Conservation (phyloP, 2,329 filamentous ascomycete genomes). For the Stromatinia cepivora region DNA sequence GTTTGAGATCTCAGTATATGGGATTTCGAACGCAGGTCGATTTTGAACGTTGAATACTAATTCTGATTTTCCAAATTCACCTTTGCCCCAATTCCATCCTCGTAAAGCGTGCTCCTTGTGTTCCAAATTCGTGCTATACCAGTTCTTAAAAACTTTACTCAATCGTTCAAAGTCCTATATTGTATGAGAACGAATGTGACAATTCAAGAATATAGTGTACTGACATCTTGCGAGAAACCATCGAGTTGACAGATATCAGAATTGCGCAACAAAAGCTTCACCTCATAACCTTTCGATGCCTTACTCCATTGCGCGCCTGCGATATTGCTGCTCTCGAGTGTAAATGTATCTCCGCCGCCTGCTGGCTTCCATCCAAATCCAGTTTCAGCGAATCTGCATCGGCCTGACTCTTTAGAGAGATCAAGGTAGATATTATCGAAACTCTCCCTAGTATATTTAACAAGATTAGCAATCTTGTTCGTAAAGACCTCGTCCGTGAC, state of each 20-base stretch:
- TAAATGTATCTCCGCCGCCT: slow-evolving; percentile 87
- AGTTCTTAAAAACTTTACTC: slow-evolving; percentile 92
- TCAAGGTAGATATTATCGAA: slow-evolving; percentile 98
- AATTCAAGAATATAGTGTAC: slow-evolving; percentile 26
- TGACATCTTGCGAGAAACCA: slow-evolving; percentile 83
- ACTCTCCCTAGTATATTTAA: slow-evolving; percentile 62
- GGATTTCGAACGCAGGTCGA: slow-evolving; percentile 91
- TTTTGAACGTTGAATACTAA: slow-evolving; percentile 97
- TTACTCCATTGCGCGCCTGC: slow-evolving; percentile 90
- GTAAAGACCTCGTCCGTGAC: not conserved
- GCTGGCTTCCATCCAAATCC: slow-evolving; percentile 95
- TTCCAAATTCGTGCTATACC: slow-evolving; percentile 93
- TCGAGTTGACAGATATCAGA: slow-evolving; percentile 90
- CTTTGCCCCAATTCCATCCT: slow-evolving; percentile 99
- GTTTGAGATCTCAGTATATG: slow-evolving; percentile 96
- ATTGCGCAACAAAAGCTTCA: slow-evolving; percentile 85
- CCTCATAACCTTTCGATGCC: slow-evolving; percentile 86
- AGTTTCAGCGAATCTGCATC: slow-evolving; percentile 91
- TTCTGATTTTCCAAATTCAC: slow-evolving; percentile 93
- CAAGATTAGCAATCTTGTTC: slow-evolving; percentile 24
- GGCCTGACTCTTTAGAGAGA: slow-evolving; percentile 86
- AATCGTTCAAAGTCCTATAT: slow-evolving; percentile 81
- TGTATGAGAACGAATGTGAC: slow-evolving; percentile 25
- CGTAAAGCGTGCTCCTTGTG: slow-evolving; percentile 90
- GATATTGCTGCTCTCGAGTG: slow-evolving; percentile 84